These are phyloP conservation scores for Fusarium sp. DNA, from an alignment of 2,329 filamentous ascomycete species.

Conservation along the genomic window DNA sequence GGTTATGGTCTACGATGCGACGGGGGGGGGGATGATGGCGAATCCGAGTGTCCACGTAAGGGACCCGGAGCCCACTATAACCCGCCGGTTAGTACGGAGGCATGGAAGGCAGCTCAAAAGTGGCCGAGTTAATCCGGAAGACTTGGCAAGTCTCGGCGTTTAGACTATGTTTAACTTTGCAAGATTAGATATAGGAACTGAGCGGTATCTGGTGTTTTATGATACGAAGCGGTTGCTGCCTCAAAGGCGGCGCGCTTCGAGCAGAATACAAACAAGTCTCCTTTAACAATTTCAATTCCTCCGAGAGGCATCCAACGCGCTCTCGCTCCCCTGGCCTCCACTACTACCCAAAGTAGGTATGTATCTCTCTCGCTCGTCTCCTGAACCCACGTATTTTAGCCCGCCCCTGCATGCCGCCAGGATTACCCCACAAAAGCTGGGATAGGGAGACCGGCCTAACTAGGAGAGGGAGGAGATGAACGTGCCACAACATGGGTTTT, in stretches of 20 bases:
- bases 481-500: conserved; percentile 5
- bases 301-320: conserved; percentile 35
- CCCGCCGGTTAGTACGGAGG: conserved; percentile 35
- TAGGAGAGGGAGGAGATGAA: conserved; percentile 32
- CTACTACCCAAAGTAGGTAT: too few species aligned
- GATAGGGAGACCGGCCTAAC: conserved; percentile 36
- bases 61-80: conserved; percentile 36
- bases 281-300: conserved; percentile 3
- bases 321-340: background rate
- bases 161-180: background rate
- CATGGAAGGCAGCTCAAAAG: conserved; percentile 13
- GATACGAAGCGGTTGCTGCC: background rate
- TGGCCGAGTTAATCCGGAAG: conserved; percentile 33
- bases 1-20: conserved; percentile 18
- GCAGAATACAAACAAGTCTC: background rate
- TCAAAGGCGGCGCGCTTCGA: too few species aligned
- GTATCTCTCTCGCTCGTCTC: conserved; percentile 16
- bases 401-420: conserved; percentile 29
- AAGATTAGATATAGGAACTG: background rate
- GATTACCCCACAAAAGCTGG: conserved; percentile 41
- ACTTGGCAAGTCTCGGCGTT: conserved; percentile 29
- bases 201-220: background rate
- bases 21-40: conserved; percentile 33
- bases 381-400: conserved; percentile 20
- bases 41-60: conserved; percentile 44